These are phyloP conservation scores for Nigrospora sphaerica DNA, from an alignment of 2,329 filamentous ascomycete species.

Conservation along the genomic window DNA sequence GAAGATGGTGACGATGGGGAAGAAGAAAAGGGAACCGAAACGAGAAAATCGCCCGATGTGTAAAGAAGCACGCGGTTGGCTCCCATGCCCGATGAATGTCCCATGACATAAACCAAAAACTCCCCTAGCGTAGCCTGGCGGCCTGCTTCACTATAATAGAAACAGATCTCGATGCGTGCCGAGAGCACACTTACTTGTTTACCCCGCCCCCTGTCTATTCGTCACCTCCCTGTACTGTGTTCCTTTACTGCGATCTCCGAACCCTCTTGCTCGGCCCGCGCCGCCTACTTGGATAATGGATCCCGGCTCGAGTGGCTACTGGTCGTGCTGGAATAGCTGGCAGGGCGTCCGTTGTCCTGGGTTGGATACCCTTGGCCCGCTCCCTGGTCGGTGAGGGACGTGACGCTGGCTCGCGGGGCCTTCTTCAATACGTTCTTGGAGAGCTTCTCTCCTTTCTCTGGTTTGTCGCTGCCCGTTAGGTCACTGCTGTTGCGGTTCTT, in stretches of 20 bases:
- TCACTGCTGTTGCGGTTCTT: conserved; percentile 33
- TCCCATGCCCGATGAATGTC: too few species aligned
- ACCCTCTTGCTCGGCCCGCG: background rate
- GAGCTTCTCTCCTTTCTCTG: conserved; percentile 19
- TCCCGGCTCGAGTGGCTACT: background rate
- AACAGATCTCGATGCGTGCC: too few species aligned
- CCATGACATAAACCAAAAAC: too few species aligned
- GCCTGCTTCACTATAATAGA: too few species aligned
- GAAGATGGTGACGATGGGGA: too few species aligned
- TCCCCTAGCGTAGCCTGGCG: too few species aligned
- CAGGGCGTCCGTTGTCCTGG: background rate
- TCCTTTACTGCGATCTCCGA: too few species aligned
- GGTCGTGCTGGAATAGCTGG: conserved; percentile 1
- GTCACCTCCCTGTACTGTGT: background rate
- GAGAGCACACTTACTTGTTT: too few species aligned
- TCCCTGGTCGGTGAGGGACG: conserved; percentile 7
- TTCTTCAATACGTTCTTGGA: conserved; percentile 28
- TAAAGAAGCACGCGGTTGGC: too few species aligned
- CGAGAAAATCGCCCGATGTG: too few species aligned
- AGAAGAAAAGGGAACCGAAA: too few species aligned
- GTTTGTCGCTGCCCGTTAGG: conserved; percentile 6
- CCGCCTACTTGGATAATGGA: background rate
- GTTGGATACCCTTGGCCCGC: conserved; percentile 1
- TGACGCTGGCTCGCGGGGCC: conserved; percentile 23
- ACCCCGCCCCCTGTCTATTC: background rate